Evolutionary conservation across 495 filamentous ascomycete genomes (phyloP).

Genomic region (Talaromyces wortmannii): DNA sequence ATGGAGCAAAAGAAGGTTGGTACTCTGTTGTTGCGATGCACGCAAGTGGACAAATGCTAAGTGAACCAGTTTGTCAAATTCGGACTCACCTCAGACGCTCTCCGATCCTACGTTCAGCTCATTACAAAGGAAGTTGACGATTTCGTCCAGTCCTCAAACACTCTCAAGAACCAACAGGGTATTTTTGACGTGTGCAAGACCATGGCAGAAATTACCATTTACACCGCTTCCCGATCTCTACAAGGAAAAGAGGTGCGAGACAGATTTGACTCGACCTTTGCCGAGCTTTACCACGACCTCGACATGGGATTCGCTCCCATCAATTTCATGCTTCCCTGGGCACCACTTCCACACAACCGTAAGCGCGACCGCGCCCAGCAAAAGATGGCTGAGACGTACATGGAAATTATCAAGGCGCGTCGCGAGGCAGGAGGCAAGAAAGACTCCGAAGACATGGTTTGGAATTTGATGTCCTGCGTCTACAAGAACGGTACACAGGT

Average conservation of each 20-base stretch:
- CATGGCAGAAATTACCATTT: conserved; percentile 83
- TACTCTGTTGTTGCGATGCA: background rate
- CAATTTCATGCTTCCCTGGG: conserved; percentile 84
- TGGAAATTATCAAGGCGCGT: conserved; percentile 65
- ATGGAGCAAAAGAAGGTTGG: conserved; percentile 73
- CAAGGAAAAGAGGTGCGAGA: conserved; percentile 77
- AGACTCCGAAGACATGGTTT: conserved; percentile 66
- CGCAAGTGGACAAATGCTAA: background rate
- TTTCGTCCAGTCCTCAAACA: conserved; percentile 57
- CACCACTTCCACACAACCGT: conserved; percentile 78
- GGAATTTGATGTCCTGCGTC: conserved; percentile 69
- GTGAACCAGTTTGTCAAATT: conserved; percentile 70
- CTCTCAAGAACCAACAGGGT: conserved; percentile 63
- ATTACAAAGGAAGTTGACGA: conserved; percentile 68
- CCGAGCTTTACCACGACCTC: conserved; percentile 72
- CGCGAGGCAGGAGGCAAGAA: conserved; percentile 38
- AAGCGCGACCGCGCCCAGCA: conserved; percentile 68
- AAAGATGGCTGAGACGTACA: conserved; percentile 70
- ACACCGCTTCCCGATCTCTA: conserved; percentile 71
- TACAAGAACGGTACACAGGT: conserved; percentile 69
- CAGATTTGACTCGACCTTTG: conserved; percentile 66
- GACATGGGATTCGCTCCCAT: conserved; percentile 78
- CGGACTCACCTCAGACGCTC: conserved; percentile 69
- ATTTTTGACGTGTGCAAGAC: conserved; percentile 55
- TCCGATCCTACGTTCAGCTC: conserved; percentile 70